Evolutionary conservation across 495 filamentous ascomycete species (phyloP).

Genomic region (Jackrogersella multiformis): DNA sequence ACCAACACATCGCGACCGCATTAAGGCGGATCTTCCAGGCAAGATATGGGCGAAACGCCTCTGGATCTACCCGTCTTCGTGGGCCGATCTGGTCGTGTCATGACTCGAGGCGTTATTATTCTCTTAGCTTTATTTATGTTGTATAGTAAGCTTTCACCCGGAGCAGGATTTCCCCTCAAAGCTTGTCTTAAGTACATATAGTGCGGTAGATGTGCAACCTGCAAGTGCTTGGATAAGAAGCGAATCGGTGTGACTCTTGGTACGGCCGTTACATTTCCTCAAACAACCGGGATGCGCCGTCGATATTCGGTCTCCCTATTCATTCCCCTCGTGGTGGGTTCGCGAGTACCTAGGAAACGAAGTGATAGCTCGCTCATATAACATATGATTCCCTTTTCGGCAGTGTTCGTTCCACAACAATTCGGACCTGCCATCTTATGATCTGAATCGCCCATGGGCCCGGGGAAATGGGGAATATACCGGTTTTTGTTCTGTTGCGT

Average conservation of each 20-base stretch:
- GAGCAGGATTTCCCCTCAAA: background rate
- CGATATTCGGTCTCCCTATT: background rate
- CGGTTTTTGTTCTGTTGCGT: background rate
- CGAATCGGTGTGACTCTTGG: constrained; percentile 14
- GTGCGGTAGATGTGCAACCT: constrained; percentile 11
- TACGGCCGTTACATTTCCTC: constrained; percentile 27
- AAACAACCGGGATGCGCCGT: constrained; percentile 3
- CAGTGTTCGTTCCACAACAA: constrained; percentile 16
- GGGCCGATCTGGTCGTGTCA: constrained; percentile 10
- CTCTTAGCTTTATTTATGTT: constrained; percentile 4
- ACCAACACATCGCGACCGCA: constrained; percentile 15
- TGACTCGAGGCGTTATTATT: background rate
- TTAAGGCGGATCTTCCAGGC: constrained; percentile 22
- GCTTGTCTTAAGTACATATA: constrained; percentile 6
- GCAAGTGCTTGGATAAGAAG: constrained; percentile 6
- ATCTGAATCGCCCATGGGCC: constrained; percentile 3
- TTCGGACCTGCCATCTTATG: constrained; percentile 23
- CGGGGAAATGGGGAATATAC: constrained; percentile 1
- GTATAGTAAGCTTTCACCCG: constrained; percentile 18
- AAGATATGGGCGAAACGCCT: constrained; percentile 2
- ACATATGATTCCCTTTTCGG: constrained; percentile 15
- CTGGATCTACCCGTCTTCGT: constrained; percentile 10
- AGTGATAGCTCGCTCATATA: constrained; percentile 32
- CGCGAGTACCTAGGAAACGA: constrained; percentile 11
- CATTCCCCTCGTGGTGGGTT: background rate